These are phyloP conservation scores for Cicer pinnatifidum DNA, from an alignment of 306 rosid species.

Conservation along the genomic window DNA sequence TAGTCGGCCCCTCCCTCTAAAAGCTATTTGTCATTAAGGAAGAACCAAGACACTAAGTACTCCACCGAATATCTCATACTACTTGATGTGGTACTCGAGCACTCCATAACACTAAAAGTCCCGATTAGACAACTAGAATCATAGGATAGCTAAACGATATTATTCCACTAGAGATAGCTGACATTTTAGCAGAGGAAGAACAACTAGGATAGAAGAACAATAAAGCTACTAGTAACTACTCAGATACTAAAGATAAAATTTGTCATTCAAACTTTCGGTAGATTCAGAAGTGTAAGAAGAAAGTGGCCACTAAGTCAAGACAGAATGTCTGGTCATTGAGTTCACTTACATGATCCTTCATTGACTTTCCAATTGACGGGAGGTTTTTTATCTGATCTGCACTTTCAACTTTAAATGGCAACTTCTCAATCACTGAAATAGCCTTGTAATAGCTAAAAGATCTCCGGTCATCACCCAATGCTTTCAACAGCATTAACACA, in stretches of 20 bases:
- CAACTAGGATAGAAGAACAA: constrained; percentile 16
- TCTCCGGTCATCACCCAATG: constrained; percentile 89
- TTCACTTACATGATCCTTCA: constrained; percentile 86
- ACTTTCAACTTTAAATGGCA: constrained; percentile 78
- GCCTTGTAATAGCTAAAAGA: constrained; percentile 97
- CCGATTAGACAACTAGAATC: neutral
- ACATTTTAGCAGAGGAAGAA: constrained; percentile 6
- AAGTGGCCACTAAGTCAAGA: constrained; percentile 14
- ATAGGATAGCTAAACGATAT: neutral
- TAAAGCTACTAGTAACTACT: neutral
- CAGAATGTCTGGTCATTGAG: constrained; percentile 13
- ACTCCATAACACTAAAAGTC: neutral
- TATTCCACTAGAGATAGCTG: constrained; percentile 15
- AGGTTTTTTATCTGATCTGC: constrained; percentile 71
- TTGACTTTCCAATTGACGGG: constrained; percentile 85
- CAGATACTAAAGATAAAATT: constrained; percentile 19
- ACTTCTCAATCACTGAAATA: constrained; percentile 77
- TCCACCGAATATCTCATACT: neutral
- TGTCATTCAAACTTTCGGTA: constrained; percentile 22
- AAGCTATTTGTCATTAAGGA: neutral
- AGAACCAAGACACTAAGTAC: neutral
- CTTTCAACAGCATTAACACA: constrained; percentile 55
- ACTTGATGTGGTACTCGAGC: neutral
- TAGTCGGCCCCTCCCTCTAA: neutral
- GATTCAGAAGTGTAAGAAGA: constrained; percentile 34